Evolutionary conservation across 2,329 filamentous ascomycete genomes (phyloP).

Genomic region (Orbilia quercus): DNA sequence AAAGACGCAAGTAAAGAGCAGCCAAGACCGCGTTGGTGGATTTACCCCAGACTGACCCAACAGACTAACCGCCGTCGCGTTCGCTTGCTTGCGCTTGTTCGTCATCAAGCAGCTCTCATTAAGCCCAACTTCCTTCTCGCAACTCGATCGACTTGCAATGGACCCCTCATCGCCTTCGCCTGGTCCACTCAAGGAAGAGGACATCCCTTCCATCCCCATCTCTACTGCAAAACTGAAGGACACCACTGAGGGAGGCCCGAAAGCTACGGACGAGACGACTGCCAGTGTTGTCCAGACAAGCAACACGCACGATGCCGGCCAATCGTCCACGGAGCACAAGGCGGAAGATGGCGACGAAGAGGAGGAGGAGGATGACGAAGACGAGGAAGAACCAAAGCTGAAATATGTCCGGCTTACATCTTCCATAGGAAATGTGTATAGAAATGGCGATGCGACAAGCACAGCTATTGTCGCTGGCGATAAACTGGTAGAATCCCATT

Average conservation of each 20-base stretch:
- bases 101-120: conserved; percentile 30
- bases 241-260: conserved; percentile 45
- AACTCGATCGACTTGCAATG: conserved; percentile 34
- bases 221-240: conserved; percentile 45
- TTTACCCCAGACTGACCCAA: conserved; percentile 37
- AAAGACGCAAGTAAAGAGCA: conserved; percentile 15
- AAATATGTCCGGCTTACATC: conserved; percentile 92
- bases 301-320: conserved; percentile 17
- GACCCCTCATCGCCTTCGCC: conserved; percentile 50
- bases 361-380: conserved; percentile 74
- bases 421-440: conserved; percentile 82
- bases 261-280: conserved; percentile 50
- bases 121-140: conserved; percentile 6
- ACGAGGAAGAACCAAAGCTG: conserved; percentile 91
- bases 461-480: conserved; percentile 89
- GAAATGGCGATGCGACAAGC: conserved; percentile 94
- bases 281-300: conserved; percentile 42
- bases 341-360: conserved; percentile 65
- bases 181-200: conserved; percentile 50
- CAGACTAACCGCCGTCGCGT: conserved; percentile 33
- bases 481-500: conserved; percentile 79
- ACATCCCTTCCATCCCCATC: conserved; percentile 45
- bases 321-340: conserved; percentile 25
- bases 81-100: conserved; percentile 24
- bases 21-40: conserved; percentile 14